Evolutionary conservation across 2,329 filamentous ascomycete genomes (phyloP), one percentile per base, ranked within the genome.

Genomic region (Ophiocordyceps australis): DNA sequence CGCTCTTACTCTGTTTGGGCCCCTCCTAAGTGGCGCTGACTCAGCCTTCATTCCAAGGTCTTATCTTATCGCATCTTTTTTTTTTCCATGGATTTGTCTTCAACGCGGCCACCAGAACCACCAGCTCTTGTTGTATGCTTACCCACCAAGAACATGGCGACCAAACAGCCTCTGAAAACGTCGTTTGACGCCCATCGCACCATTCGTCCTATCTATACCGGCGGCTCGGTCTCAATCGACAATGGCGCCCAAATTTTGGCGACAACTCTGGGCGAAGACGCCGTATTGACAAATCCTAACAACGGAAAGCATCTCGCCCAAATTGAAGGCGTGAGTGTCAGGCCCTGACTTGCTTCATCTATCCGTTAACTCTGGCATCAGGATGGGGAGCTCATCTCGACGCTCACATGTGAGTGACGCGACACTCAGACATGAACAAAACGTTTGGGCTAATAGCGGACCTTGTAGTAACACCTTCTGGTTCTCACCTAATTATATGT

Each of bases 161-260:
- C 55, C 32, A 71, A 69, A 48, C 55, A 68, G 31, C 58, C 66
- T 12, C 59, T 68, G 39, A 91, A 83, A 60, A 94, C 83, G 30
- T 93, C 86, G 4, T 98, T 94, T 49, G 80, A 91, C 43, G 69
- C 77, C 30, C 66, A 66, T 36, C 72, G 77, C 42, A 79, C 82
- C 24, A 78, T 98, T 29, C 79, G 83, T 40, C 89, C 89, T 13
- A 86, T 95, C 25, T 94, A 89, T 46, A 93, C 86, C 3, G 89
- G 89, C 28, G 89, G 89, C 22, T 76, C 79, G 36, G 73, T 92
- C 31, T 73, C 81, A 17, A 65, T 95, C 32, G 82, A 86, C 57
- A 68, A 74, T 47, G 70, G 71, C 52, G 83, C 83, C 26, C 69
- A 70, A 40, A 69, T 95, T 34, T 63, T 98, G 28, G 86, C 83